Conservation (phyloP, 345 rosid genomes). For the Eutrema yunnanense region DNA sequence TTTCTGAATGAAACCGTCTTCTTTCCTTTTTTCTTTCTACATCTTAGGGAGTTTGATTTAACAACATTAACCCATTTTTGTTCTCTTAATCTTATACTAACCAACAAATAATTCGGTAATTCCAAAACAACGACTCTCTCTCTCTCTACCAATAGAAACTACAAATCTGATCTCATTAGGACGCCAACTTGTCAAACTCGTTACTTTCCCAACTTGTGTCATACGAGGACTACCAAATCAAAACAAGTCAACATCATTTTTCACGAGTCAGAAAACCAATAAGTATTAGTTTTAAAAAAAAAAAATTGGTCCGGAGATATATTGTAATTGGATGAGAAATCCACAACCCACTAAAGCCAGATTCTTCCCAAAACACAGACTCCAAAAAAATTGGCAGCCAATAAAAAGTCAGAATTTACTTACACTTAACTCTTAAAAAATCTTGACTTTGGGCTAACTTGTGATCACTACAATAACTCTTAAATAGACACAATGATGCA, state of each 20-base stretch:
- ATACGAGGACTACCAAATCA: slow-evolving; percentile 8
- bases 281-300: background rate
- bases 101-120: background rate
- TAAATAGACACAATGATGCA: slow-evolving; percentile 18
- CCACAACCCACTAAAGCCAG: background rate
- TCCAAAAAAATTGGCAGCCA: background rate
- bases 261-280: background rate
- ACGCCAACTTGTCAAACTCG: slow-evolving; percentile 28
- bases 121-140: background rate
- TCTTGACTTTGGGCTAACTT: background rate
- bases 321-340: background rate
- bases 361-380: background rate
- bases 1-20: slow-evolving; percentile 41
- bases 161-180: slow-evolving; percentile 15
- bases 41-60: slow-evolving; percentile 5
- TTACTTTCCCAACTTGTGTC: slow-evolving; percentile 29
- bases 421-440: background rate
- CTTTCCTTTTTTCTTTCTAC: slow-evolving; percentile 15
- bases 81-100: background rate
- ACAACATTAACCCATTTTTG: background rate
- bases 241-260: slow-evolving; percentile 21
- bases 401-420: slow-evolving; percentile 13
- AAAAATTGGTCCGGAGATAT: background rate
- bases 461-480: slow-evolving; percentile 19
- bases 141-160: background rate